A percentile compares a stretch with the other conserved stretches of the same genome.
phyloP scores from a whole-genome alignment of 139 green algal species.

The Auxenochlorella protothecoides region DNA sequence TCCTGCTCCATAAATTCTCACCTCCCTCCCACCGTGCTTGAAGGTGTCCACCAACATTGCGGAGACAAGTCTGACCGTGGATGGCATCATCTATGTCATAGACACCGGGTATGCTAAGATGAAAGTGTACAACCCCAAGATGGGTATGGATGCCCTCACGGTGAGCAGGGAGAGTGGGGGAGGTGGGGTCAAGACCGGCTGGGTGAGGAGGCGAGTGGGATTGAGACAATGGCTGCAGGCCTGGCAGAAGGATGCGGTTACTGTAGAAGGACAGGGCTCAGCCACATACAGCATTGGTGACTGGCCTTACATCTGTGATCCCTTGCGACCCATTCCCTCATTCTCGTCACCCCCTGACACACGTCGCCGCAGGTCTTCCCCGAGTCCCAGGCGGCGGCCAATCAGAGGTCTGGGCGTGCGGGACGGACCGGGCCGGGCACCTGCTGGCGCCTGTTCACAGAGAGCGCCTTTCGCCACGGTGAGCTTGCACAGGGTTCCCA shows the following conservation, averaged over 20 bases:
- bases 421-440: slow-evolving; percentile 84
- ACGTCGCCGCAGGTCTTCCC: slow-evolving; percentile 67
- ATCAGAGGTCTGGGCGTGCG: slow-evolving; percentile 78
- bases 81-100: slow-evolving; percentile 94
- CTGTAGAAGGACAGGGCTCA: too few relatives aligned
- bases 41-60: slow-evolving; percentile 90
- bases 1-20: too few relatives aligned
- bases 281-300: too few relatives aligned
- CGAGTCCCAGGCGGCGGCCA: slow-evolving; percentile 68
- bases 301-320: too few relatives aligned
- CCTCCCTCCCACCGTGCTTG: background rate
- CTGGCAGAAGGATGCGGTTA: too few relatives aligned
- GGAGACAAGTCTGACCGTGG: slow-evolving; percentile 93
- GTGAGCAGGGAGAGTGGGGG: too few relatives aligned
- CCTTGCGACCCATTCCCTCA: too few relatives aligned
- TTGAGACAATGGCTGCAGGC: too few relatives aligned
- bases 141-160: slow-evolving; percentile 91
- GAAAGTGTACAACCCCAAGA: slow-evolving; percentile 96
- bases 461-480: slow-evolving; percentile 60
- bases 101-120: slow-evolving; percentile 89
- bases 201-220: background rate
- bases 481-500: too few relatives aligned
- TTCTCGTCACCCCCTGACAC: too few relatives aligned
- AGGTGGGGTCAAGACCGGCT: slow-evolving; percentile 26
- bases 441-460: slow-evolving; percentile 91